Conservation (phyloP, 73 alveolate genomes). For the Symbiodinium pilosum region DNA sequence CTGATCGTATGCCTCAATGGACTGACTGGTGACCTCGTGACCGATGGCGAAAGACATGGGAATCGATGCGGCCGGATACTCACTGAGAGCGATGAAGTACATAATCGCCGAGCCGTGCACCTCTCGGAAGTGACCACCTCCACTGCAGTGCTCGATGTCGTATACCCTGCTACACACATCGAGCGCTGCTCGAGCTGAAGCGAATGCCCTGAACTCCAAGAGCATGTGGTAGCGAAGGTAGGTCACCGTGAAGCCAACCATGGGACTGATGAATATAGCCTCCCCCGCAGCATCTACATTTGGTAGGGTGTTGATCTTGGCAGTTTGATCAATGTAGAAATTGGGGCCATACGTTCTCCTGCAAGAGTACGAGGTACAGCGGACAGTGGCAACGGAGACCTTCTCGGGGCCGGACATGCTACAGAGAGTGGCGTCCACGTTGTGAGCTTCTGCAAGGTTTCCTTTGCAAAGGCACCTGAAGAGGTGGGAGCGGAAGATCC, state of each 20-base stretch:
- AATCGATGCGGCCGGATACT: neutral
- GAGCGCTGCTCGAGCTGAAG: neutral
- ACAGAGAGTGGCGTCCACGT: neutral
- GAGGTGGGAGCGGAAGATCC: constrained; percentile 9
- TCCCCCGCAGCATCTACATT: neutral
- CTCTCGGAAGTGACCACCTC: neutral
- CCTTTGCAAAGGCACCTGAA: neutral
- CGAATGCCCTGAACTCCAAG: neutral
- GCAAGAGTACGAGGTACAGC: neutral
- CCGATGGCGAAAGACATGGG: constrained; percentile 1
- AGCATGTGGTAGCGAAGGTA: constrained; percentile 2
- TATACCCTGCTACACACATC: neutral
- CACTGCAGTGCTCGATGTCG: neutral
- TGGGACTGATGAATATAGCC: constrained; percentile 7
- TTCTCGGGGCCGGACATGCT: neutral
- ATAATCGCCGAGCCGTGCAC: neutral
- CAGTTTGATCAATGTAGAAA: neutral
- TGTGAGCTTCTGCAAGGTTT: constrained; percentile 1
- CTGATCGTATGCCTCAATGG: constrained; percentile 1
- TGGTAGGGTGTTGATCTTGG: constrained; percentile 6
- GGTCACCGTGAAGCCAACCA: neutral
- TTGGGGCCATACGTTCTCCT: constrained; percentile 3
- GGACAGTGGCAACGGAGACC: neutral
- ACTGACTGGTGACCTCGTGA: neutral
- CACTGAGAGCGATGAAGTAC: neutral